Conservation (phyloP, 306 rosid genomes). For the Chamaecrista fasciculata region DNA sequence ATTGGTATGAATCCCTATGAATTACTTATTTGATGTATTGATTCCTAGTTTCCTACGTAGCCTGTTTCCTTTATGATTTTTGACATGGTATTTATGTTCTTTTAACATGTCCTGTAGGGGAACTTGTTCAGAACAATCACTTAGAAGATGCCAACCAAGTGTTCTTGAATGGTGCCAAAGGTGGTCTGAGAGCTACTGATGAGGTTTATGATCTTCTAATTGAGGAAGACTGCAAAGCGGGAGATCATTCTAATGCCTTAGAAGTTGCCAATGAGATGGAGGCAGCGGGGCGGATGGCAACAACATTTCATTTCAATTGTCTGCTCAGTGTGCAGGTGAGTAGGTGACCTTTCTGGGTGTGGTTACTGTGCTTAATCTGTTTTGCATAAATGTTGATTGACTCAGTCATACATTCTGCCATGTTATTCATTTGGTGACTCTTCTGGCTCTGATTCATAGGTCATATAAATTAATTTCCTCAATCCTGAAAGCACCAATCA, state of each 20-base stretch:
- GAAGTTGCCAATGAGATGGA: conserved; percentile 87
- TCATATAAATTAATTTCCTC: background rate
- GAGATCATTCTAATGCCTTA: conserved; percentile 71
- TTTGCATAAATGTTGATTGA: background rate
- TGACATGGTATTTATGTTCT: background rate
- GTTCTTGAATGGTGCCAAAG: conserved; percentile 75
- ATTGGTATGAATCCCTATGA: conserved; percentile 39
- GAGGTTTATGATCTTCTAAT: conserved; percentile 63
- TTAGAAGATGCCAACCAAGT: conserved; percentile 83
- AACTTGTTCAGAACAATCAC: conserved; percentile 62
- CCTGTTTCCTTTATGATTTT: background rate
- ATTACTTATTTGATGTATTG: background rate
- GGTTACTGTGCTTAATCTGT: background rate
- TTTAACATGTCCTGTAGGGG: conserved; percentile 47
- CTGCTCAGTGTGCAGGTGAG: conserved; percentile 91
- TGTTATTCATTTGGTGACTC: background rate
- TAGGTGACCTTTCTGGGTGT: conserved; percentile 57
- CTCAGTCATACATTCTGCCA: background rate
- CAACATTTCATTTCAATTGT: conserved; percentile 91
- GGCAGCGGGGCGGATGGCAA: conserved; percentile 96
- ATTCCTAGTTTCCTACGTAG: background rate
- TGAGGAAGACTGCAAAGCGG: conserved; percentile 63
- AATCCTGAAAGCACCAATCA: conserved; percentile 16
- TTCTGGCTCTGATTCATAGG: conserved; percentile 6
- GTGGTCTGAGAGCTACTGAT: conserved; percentile 64